Base-by-base conservation (phyloP, 805 yeast genomes). In the Huiozyma sinensis region DNA sequence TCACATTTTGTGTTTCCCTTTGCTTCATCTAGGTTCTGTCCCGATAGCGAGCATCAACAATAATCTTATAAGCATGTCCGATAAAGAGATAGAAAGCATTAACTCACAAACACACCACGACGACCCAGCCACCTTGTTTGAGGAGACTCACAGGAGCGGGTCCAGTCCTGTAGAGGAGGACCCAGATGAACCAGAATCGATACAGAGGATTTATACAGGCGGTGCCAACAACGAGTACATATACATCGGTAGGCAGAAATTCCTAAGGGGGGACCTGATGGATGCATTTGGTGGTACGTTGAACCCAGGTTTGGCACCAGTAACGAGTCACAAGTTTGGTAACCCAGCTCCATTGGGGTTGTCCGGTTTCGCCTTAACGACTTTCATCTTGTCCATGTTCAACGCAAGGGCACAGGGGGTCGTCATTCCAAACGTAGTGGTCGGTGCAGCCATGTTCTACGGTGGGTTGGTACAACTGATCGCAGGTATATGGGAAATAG, bases 201-300 rank as follows among this genome's bases (percentile, higher is more conserved):
- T 51, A 27, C 50, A 48, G 38, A 57, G 55, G 40, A 57, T 68
- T 27, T 56, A 49, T 45, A 64, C 67, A 2, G 50, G 63, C 7
- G 73, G 72, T 12, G 65, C 60, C 3, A 81, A 79, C 52, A 79
- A 78, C 34, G 81, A 81, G 38, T 79, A 76, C 57, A 71, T 86
- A 45, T 77, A 69, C 50, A 74, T 86, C 49, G 95, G 95, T 6
- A 72, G 77, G 52, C 79, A 82, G 49, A 79, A 75, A 60, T 86
- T 81, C 48, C 69, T 77, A 45, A 75, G 72, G 52, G 61, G 69
- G 42, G 90, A 83, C 41, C 67, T 83, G 45, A 63, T 67, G 41
- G 63, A 64, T 29, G 90, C 89, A 1, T 83, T 83, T 51, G 95
- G 95, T 62, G 95, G 95, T 79, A 72, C 82, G 13, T 66, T 83